phyloP scores from a whole-genome alignment of 1,284 basidiomycete species.

The Leccinum subrobustum region DNA sequence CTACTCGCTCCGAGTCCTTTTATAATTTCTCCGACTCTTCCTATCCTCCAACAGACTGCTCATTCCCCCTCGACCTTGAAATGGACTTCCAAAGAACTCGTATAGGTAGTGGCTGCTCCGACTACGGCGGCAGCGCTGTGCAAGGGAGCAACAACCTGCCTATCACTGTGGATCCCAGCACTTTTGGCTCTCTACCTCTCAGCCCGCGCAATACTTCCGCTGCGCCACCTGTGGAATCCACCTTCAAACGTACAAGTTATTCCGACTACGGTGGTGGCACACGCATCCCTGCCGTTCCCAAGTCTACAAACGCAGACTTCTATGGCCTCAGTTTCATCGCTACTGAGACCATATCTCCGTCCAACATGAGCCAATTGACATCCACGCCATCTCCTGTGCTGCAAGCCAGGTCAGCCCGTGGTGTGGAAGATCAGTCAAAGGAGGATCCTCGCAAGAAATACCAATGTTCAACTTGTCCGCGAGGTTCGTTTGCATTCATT shows the following conservation, averaged over 20 bases:
- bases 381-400: constrained; percentile 41
- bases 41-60: constrained; percentile 51
- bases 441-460: constrained; percentile 75
- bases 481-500: constrained; percentile 46
- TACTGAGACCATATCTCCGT: constrained; percentile 48
- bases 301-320: constrained; percentile 54
- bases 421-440: constrained; percentile 42
- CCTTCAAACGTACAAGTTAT: constrained; percentile 50
- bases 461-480: constrained; percentile 66
- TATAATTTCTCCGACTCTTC: constrained; percentile 59
- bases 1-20: constrained; percentile 64
- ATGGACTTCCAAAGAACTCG: constrained; percentile 68
- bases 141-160: constrained; percentile 41
- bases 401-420: constrained; percentile 38
- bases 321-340: constrained; percentile 45
- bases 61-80: constrained; percentile 59
- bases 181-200: constrained; percentile 57
- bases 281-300: constrained; percentile 40
- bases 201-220: constrained; percentile 58
- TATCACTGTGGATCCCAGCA: constrained; percentile 47
- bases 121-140: constrained; percentile 45
- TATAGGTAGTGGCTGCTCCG: constrained; percentile 50
- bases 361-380: constrained; percentile 52
- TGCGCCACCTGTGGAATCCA: constrained; percentile 32
- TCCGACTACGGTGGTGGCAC: constrained; percentile 59